Base-by-base conservation (phyloP, 2,329 filamentous ascomycete species). In the Monilinia fructigena region DNA sequence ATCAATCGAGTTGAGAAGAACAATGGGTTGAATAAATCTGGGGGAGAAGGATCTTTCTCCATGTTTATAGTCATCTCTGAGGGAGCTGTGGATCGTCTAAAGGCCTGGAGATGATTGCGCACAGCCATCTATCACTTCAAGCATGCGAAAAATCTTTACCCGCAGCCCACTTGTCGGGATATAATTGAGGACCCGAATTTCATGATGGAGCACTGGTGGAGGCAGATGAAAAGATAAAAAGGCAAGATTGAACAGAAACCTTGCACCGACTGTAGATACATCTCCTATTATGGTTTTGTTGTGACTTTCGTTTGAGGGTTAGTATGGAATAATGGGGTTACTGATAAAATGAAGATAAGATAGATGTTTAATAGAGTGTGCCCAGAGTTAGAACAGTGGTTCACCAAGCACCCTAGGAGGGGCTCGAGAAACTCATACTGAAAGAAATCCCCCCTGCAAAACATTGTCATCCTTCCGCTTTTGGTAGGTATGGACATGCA, bases 81-180 rank as follows among this genome's bases (percentile, higher is more conserved):
- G 8, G 31, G 45, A 50, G n/a, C 20, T 61, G 58, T 61, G 58
- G 58, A 20, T 61, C 58, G 38, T n/a, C 31, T 38, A 23, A 48
- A 23, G 31, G 45, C 38, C n/a, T 38, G 58, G 47, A 38, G 45
- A 47, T 38, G 28, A 50, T 50, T 50, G 45, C 47, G 58, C 58
- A 61, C n/a, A 61, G n/a, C 28, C 58, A 50, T 61, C 45, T 50
- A 50, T 61, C 58, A 61, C 45, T 38, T 50, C 45, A 61, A 61
- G 45, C 58, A 61, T 40, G 14, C 45, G 23, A 20, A 60, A 48
- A 48, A 12, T 50, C 26, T 14, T 26, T 50, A 35, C 45, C 16
- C 28, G n/a, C 31, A 40, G 14, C 8, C 58, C 58, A 50, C 58
- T 61, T 61, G 58, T 38, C 8, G n/a, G 58, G 11, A 38, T 31